Evolutionary conservation across 2,329 filamentous ascomycete species (phyloP), one percentile per base, ranked within the genome.

Genomic region (Aulographum hederae): DNA sequence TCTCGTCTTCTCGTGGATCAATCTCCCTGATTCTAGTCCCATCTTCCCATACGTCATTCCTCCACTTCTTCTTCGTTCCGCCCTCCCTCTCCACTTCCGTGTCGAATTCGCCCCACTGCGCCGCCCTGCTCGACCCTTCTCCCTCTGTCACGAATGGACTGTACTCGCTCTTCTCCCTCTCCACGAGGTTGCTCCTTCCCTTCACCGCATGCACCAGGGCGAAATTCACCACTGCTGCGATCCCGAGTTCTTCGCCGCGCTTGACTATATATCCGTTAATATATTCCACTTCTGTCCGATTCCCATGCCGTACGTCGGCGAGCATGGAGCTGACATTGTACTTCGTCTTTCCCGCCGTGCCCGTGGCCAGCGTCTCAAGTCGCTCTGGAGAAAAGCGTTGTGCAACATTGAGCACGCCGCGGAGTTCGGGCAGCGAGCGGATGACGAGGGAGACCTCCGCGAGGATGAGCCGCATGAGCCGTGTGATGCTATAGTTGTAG

Each of bases 191-290:
- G 28, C 65, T 56, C 57, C 78, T 86, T 16, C 72, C 78, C 46
- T 78, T 72, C 30, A 94, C 73, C 55, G 84, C 54, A 32, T 73
- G 61, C 50, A 77, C 58, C 26, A 91, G 58, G 60, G 79, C 66
- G 43, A 74, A 73, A 47, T 92, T 89, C 38, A 75, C 60, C 8
- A 71, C 68, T 43, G 73, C 73, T 31, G 68, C 60, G n/a, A 93
- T 59, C 2, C 80, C 79, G 37, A 85, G 44, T 47, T 79, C 68
- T 42, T 69, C 64, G 1, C 78, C 89, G 26, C 76, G 67, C 31
- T 60, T 64, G 19, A 91, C 63, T 37, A 98, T 77, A 56, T 86
- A 98, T 1, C 85, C 86, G 48, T 91, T 94, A 41, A 86, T 67
- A 45, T 76, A 92, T 28, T 85, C 70, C 26, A 94, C 68, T 44